phyloP scores from a whole-genome alignment of 768 basidiomycete species.

The Rossbeevera mucosa region DNA sequence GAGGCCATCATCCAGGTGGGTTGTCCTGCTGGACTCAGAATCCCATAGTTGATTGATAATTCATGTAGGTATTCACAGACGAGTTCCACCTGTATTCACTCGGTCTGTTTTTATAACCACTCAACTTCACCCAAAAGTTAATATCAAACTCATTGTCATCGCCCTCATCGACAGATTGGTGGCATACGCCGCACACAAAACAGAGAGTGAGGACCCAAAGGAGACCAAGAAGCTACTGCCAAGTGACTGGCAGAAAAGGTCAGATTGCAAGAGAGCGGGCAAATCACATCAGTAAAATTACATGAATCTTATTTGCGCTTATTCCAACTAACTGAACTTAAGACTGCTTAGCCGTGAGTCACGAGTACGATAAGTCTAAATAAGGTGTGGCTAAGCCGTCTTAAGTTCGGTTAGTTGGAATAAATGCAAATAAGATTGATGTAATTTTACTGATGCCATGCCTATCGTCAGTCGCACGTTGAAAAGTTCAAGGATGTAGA shows the following conservation, averaged over 20 bases:
- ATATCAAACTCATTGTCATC: conserved; percentile 98
- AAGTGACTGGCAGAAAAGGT: conserved; percentile 84
- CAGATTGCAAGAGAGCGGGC: conserved; percentile 63
- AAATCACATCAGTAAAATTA: too few species aligned
- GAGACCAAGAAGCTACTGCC: conserved; percentile 89
- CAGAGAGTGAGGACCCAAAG: conserved; percentile 93
- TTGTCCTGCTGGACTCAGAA: too few species aligned
- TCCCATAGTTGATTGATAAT: background rate
- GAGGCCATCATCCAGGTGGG: conserved; percentile 96
- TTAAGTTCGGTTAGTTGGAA: too few species aligned
- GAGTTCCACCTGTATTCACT: conserved; percentile 96
- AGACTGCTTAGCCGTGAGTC: too few species aligned
- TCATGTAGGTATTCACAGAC: conserved; percentile 85
- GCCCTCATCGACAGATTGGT: conserved; percentile 95
- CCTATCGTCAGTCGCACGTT: conserved; percentile 37
- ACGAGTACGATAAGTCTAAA: too few species aligned
- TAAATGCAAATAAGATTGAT: too few species aligned
- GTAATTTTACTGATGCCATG: too few species aligned
- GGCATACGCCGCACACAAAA: conserved; percentile 93
- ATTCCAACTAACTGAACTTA: too few species aligned
- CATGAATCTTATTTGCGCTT: too few species aligned
- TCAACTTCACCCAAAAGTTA: conserved; percentile 94
- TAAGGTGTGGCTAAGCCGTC: too few species aligned
- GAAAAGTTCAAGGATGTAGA: conserved; percentile 22
- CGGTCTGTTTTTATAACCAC: conserved; percentile 97